Evolutionary conservation across 2,329 filamentous ascomycete species (phyloP), one percentile per base, ranked within the genome.

Genomic region (Trichoderma sp.): DNA sequence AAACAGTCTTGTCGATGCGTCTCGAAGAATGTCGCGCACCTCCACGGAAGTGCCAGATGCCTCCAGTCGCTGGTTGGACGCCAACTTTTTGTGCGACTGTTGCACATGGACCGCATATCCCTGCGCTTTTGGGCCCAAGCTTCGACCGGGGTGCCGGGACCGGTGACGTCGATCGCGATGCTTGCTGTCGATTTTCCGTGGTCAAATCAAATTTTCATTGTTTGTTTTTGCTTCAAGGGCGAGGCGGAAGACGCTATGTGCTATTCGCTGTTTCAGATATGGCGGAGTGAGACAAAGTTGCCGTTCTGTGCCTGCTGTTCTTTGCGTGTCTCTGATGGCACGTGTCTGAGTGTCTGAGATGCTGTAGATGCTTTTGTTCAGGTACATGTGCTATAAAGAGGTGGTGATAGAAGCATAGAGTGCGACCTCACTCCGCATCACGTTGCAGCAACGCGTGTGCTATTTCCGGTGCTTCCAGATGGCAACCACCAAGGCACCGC

Each of bases 151-250:
- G 61, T 54, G 26, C 50, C n/a, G 30, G 52, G 19, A 55, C 39
- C 44, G 44, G 61, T 63, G 61, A 63, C 61, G 61, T 63, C 51
- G 61, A 56, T 63, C 51, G 41, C 26, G 43, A 56, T 63, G 59
- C 41, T 19, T 51, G 34, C 34, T 39, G 12, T 39, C 10, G 12
- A 14, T 14, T 10, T 39, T 39, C 5, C 12, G 12, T 14, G 3
- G 12, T 14, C 3, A 34, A 34, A 10, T 14, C 3, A 34, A 34
- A 10, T 15, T 43, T n/a, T 34, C 5, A 9, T 39, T 48, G 10
- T 24, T 43, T 24, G 24, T 50, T 45, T 26, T 2, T 52, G 30
- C 44, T 28, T 39, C 12, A 39, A 39, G 34, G 34, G 34, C 14
- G 34, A 39, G 34, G 34, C 34, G 34, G 34, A 39, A 14, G 34